A percentile compares a stretch with the other conserved stretches of the same genome.
Evolutionary conservation across 2,329 filamentous ascomycete genomes (phyloP).

Genomic region (Fusarium praegraminearum): DNA sequence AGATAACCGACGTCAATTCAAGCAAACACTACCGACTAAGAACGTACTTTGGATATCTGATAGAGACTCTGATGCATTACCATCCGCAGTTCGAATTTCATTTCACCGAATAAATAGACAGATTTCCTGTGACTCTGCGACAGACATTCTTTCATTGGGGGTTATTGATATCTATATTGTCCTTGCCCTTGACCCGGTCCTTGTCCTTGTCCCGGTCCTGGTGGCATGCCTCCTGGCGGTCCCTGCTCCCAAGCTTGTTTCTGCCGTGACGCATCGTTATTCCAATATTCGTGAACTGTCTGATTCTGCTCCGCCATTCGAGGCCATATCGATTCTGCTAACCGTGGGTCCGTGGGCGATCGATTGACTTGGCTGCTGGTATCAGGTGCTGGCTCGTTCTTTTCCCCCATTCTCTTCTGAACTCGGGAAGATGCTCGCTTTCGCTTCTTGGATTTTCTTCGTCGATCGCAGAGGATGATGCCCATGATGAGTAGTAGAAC

Average conservation of each 20-base stretch:
- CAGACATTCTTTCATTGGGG: not conserved
- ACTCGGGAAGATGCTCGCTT: not conserved
- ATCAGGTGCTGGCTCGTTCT: not conserved
- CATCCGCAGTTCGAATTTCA: not conserved
- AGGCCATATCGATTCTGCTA: slow-evolving; percentile 28
- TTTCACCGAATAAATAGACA: not conserved
- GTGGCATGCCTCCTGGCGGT: slow-evolving; percentile 13
- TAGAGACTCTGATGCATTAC: not conserved
- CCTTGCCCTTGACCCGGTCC: not conserved
- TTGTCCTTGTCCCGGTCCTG: not conserved
- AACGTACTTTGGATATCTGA: too few species aligned
- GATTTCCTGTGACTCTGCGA: not conserved
- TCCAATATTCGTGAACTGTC: slow-evolving; percentile 37
- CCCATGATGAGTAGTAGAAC: slow-evolving; percentile 25
- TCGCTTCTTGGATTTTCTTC: slow-evolving; percentile 36
- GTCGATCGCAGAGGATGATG: slow-evolving; percentile 34
- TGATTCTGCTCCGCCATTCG: slow-evolving; percentile 33
- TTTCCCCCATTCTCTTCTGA: slow-evolving; percentile 14
- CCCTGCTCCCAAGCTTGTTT: slow-evolving; percentile 21
- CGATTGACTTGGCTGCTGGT: not conserved
- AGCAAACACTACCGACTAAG: too few species aligned
- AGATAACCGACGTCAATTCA: too few species aligned
- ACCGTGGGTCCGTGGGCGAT: not conserved
- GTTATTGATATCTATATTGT: slow-evolving; percentile 27
- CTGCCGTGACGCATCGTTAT: slow-evolving; percentile 18